Percentiles rank a stretch among this genome's conserved stretches.
Evolutionary conservation across 805 yeast species (phyloP).

Genomic region (Saccharomycopsis microspora): DNA sequence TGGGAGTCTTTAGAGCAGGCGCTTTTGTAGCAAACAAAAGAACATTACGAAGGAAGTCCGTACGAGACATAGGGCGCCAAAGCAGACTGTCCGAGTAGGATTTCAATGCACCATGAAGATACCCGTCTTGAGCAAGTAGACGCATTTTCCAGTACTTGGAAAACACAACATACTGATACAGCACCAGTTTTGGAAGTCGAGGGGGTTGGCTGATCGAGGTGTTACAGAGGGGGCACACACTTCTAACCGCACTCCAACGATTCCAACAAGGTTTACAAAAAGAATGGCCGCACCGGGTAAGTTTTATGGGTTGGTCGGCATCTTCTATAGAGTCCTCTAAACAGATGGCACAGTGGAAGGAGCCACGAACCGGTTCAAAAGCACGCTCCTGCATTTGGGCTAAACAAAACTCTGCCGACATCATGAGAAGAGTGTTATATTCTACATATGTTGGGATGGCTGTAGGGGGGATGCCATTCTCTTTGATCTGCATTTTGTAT

Average conservation of each 20-base stretch:
- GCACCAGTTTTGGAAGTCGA: neutral
- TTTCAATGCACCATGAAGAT: neutral
- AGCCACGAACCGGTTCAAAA: too few species aligned
- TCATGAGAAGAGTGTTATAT: too few species aligned
- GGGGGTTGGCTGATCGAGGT: neutral
- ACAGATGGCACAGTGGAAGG: conserved; percentile 10
- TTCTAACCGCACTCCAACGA: conserved; percentile 5
- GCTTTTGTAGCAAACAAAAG: too few species aligned
- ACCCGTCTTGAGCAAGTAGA: neutral
- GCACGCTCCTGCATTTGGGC: too few species aligned
- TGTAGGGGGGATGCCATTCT: too few species aligned
- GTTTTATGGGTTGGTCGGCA: neutral
- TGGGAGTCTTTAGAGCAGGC: too few species aligned
- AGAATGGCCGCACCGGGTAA: conserved; percentile 9
- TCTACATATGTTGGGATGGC: too few species aligned
- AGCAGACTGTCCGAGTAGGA: too few species aligned
- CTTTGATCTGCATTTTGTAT: too few species aligned
- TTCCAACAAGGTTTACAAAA: conserved; percentile 6
- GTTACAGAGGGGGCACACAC: conserved; percentile 10
- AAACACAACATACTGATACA: neutral
- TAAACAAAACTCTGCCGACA: too few species aligned
- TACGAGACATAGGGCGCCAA: too few species aligned
- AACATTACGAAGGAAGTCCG: too few species aligned
- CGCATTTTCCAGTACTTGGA: neutral
- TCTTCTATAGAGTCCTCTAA: conserved; percentile 1